Conservation (phyloP, 805 yeast genomes). For the Lachancea sp. region DNA sequence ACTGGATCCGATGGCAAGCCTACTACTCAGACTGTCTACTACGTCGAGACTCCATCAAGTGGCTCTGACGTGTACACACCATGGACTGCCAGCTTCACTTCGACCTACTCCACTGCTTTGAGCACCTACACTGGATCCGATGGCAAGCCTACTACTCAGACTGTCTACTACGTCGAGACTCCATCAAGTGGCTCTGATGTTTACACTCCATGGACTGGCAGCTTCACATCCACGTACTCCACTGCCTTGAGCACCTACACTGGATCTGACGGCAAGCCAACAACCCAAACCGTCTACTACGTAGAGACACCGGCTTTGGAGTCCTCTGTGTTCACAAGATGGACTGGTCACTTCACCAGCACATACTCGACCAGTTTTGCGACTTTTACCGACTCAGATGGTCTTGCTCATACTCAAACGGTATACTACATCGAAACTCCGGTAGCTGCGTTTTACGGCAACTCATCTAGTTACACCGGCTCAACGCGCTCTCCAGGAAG, state of each 20-base stretch:
- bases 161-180: constrained; percentile 5
- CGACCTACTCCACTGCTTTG: no score
- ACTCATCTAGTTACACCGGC: background rate
- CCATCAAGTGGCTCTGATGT: no score
- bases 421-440: constrained; percentile 9
- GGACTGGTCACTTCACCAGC: constrained; percentile 5
- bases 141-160: background rate
- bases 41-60: constrained; percentile 11
- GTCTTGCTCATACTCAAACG: background rate
- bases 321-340: background rate
- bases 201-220: no score
- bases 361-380: constrained; percentile 3
- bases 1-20: constrained; percentile 1
- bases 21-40: background rate
- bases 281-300: background rate
- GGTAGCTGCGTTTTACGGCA: background rate
- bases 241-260: no score
- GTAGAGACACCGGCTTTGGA: constrained; percentile 6
- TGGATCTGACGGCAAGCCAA: no score
- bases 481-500: no score
- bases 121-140: no score
- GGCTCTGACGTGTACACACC: no score
- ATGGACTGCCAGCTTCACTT: no score
- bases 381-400: background rate
- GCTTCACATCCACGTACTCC: no score